Base-by-base conservation (phyloP, 2,329 filamentous ascomycete species). In the Setomelanomma holmii region DNA sequence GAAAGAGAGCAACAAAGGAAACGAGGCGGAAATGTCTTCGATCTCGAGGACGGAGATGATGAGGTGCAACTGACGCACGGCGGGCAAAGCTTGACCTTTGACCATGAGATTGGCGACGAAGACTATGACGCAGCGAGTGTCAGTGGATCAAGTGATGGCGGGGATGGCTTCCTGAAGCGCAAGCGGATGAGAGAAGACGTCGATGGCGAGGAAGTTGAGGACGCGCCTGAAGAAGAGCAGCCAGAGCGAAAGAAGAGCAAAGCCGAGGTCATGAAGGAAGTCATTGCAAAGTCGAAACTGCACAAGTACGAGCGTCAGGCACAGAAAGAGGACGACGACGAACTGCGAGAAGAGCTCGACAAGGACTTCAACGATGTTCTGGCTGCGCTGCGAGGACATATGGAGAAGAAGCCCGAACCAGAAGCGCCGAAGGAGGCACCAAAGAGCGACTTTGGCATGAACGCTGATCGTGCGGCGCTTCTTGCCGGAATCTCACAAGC, bases 181-280 rank as follows among this genome's bases (percentile, higher is more conserved):
- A 80, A 79, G 66, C 75, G 79, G 58, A 67, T 75, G 57, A 67
- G 76, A 23, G 81, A 78, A 1, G 81, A 79, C 4, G 81, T 76
- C 1, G 81, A 79, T 3, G 80, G 76, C 4, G 80, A 80, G 11
- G 40, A 27, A 21, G 64, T 55, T 1, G 62, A 39, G 7, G 67
- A 61, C 12, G 67, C 51, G 12, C 56, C 54, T 3, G 80, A 79
- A 5, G 80, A 80, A 5, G 80, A 79, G 0, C 79, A 87, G 57
- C 92, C 91, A 0, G 89, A 93, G 65, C 84, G 89, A 53, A 97
- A 96, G 75, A 99, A 97, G 79, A 88, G 88, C 3, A 98, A 97
- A 77, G 90, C 95, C 47, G 95, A 99, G 75, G 90, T 99, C 43
- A 97, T 98, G 91, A 89, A 96, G 68, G 96, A 99, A 75, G 84